Evolutionary conservation across 805 yeast genomes (phyloP), one percentile per base, ranked within the genome.

Genomic region (Spathaspora boniae): DNA sequence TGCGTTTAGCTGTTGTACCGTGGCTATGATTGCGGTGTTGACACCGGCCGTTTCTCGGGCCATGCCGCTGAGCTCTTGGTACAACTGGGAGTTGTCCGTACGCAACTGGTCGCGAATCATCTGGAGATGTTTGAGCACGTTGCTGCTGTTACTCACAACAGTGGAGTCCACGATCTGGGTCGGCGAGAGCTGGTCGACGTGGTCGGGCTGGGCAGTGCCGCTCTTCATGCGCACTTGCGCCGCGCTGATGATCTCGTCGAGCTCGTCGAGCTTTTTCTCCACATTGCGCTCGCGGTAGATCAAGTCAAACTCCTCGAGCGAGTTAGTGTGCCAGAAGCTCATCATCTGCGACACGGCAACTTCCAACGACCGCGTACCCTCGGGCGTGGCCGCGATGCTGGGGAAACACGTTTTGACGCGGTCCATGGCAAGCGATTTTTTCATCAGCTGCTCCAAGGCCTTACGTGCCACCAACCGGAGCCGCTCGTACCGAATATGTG

Each of bases 401-500:
- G 85, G 85, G 48, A 74, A 80, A 48, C 84, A 78, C 15, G 68
- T 49, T 33, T 62, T 56, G 16, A 79, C 51, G 41, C 74, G 74
- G 9, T 78, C 82, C 37, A 66, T 56, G 16, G 70, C 65, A 26
- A 77, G 59, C 27, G 77, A 63, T 43, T 67, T 70, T 28, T 54
- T 56, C 25, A 76, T 65, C 2, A 78, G 68, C 45, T 74, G 78
- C 18, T 72, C 71, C 18, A 80, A 59, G 0, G 85, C 82, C 38
- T 74, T 67, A 18, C 64, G 59, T 34, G 76, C 68, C 5, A 78
- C 77, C 36, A 71, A 65, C 34, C 62, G 56, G 28, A 79, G 62
- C 26, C 82, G 58, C 20, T 66, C 63, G 42, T 59, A 76, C 29
- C 86, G 58, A 7, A 79, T 65, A 26, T 26, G 16, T 15, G 8